phyloP scores from a whole-genome alignment of 2,329 filamentous ascomycete genomes.

The Juglanconis juglandina region DNA sequence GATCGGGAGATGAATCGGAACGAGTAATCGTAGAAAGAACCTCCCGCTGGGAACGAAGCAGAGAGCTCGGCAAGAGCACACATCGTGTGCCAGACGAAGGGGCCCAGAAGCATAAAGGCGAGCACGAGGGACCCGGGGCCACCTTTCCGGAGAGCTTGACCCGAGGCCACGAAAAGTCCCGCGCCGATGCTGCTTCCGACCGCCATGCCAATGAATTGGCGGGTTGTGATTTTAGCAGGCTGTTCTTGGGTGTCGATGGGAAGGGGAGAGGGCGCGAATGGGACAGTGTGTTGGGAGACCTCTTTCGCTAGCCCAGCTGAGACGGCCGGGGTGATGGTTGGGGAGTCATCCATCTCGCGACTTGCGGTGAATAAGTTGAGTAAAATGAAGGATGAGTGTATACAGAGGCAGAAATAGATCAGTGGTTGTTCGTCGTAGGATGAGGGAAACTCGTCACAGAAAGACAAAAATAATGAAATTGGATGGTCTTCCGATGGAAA shows the following conservation, averaged over 20 bases:
- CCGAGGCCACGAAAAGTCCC: slow-evolving; percentile 33
- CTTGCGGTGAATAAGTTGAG: background rate
- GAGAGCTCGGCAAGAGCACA: slow-evolving; percentile 29
- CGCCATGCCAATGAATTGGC: slow-evolving; percentile 35
- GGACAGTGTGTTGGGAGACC: background rate
- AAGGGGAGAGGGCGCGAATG: background rate
- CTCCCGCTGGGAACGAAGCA: slow-evolving; percentile 31
- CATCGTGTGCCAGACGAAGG: slow-evolving; percentile 31
- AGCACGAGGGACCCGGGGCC: slow-evolving; percentile 30
- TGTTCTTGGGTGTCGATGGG: background rate
- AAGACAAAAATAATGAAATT: too few species aligned
- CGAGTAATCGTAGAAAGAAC: slow-evolving; percentile 38
- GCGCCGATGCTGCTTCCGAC: slow-evolving; percentile 35
- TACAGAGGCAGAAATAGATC: too few species aligned
- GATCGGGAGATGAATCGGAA: slow-evolving; percentile 34
- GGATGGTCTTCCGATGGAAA: too few species aligned
- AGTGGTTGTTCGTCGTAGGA: too few species aligned
- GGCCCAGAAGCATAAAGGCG: slow-evolving; percentile 30
- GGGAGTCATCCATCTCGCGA: background rate
- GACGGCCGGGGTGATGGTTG: background rate
- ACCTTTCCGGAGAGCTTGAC: slow-evolving; percentile 28
- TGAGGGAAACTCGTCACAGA: too few species aligned
- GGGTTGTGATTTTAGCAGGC: slow-evolving; percentile 27
- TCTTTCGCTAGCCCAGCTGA: background rate
- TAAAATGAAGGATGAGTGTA: background rate